phyloP scores from a whole-genome alignment of 306 rosid genomes.

The Vigna radiata region DNA sequence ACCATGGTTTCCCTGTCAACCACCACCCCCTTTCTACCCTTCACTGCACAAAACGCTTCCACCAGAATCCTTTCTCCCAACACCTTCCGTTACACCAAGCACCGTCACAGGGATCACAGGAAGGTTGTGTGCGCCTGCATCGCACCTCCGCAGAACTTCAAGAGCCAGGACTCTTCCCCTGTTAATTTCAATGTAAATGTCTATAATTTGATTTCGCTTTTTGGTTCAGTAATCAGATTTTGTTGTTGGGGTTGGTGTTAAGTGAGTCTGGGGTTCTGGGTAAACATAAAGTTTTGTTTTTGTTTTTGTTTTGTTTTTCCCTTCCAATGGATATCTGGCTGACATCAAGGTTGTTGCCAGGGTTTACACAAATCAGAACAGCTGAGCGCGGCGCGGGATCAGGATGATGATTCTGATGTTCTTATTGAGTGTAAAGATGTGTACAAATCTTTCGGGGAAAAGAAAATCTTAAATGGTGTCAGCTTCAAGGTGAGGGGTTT shows the following conservation, averaged over 20 bases:
- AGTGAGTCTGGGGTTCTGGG: slow-evolving; percentile 32
- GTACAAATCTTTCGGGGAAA: slow-evolving; percentile 92
- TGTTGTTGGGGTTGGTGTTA: neutral
- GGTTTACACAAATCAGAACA: slow-evolving; percentile 71
- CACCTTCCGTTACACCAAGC: slow-evolving; percentile 39
- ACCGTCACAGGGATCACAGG: slow-evolving; percentile 46
- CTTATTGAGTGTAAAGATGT: slow-evolving; percentile 94
- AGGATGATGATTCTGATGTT: slow-evolving; percentile 76
- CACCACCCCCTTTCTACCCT: slow-evolving; percentile 54
- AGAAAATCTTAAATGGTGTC: slow-evolving; percentile 92
- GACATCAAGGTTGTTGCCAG: slow-evolving; percentile 56
- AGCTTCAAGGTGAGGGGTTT: slow-evolving; percentile 90
- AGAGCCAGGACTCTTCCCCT: slow-evolving; percentile 64
- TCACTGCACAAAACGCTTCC: slow-evolving; percentile 50
- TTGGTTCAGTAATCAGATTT: neutral
- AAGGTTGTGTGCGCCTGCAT: slow-evolving; percentile 75
- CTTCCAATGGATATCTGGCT: slow-evolving; percentile 17
- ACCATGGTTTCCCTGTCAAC: slow-evolving; percentile 68
- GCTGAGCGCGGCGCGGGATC: slow-evolving; percentile 54
- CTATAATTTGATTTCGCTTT: neutral
- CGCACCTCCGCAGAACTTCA: slow-evolving; percentile 75
- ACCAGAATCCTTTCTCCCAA: slow-evolving; percentile 43
- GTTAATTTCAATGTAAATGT: slow-evolving; percentile 64
- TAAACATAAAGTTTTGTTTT: neutral
- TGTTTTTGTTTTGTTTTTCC: neutral